Base-by-base conservation (phyloP, 352 stramenopile genomes). In the Phytophthora hybrid region DNA sequence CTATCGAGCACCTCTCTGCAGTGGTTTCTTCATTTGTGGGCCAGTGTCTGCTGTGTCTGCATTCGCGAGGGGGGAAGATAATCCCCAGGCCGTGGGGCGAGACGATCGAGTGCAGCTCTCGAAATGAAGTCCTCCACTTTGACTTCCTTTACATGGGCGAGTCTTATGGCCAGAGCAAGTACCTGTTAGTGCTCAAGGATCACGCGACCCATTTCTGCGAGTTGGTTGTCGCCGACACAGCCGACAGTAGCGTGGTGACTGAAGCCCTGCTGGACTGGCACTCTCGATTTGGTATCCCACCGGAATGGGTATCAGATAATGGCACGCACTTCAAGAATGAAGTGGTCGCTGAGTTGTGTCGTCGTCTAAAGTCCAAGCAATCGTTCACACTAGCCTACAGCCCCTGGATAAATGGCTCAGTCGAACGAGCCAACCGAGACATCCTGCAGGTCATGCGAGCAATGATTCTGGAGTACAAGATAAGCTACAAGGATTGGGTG, bases 321-420 rank as follows among this genome's bases (percentile, higher is more conserved):
- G 47, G 31, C 8, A 59, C 31, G 5, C 60, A 67, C 18, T 65
- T 49, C 18, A 56, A 65, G 46, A 65, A 44, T 44, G 34, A 44
- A 18, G 37, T 79, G 16, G 49, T 83, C 8, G 26, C 41, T 19
- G 64, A 75, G 31, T 46, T 83, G 13, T 68, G 13, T 16, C 18
- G 21, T 49, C 31, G 67, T 16, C 62, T 80, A 5, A 80, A 72
- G 14, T 59, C 14, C 26, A 34, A 74, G 14, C 78, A 80, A 47
- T 46, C 63, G 7, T 78, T 85, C 46, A 72, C 59, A 11, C 32
- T 70, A 10, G 66, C 69, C 1, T 82, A 79, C 55, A 69, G 64
- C 34, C 77, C 77, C 11, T 87, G 77, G 71, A 64, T 76, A 1
- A 83, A 81, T 52, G 76, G 69, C 6, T 73, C 74, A 2, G 58